Percentiles rank a stretch among this genome's conserved stretches.
Evolutionary conservation across 768 basidiomycete genomes (phyloP).

Genomic region (Xerocomellus amylosporus): DNA sequence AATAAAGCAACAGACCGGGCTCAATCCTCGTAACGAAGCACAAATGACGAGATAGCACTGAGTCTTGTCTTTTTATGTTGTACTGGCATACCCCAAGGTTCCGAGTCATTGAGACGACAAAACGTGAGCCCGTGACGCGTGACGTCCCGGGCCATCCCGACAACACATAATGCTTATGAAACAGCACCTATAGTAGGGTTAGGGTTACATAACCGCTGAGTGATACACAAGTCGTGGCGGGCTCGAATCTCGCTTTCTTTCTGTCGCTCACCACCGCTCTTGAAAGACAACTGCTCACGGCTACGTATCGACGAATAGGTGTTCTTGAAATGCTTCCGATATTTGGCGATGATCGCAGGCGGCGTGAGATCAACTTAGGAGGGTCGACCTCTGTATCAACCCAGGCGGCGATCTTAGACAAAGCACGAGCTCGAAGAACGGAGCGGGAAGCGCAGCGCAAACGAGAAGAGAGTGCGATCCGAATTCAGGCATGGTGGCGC

Average conservation of each 20-base stretch:
- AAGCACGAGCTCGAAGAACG: slow-evolving; percentile 57
- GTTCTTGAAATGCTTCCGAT: slow-evolving; percentile 37
- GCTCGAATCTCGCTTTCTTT: background rate
- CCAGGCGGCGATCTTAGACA: slow-evolving; percentile 55
- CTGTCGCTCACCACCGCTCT: background rate
- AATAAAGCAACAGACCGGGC: too few species aligned
- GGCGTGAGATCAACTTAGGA: slow-evolving; percentile 74
- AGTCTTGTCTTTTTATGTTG: too few species aligned
- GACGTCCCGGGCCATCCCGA: too few species aligned
- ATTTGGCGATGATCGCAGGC: slow-evolving; percentile 49
- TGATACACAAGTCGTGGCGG: background rate
- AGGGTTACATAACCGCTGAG: slow-evolving; percentile 17
- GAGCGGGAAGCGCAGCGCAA: slow-evolving; percentile 56
- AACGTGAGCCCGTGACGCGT: too few species aligned
- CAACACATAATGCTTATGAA: background rate
- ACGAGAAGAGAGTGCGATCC: slow-evolving; percentile 54
- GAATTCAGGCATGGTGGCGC: slow-evolving; percentile 72
- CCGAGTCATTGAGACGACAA: too few species aligned
- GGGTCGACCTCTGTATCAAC: slow-evolving; percentile 53
- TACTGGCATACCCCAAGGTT: too few species aligned
- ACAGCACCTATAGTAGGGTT: slow-evolving; percentile 10
- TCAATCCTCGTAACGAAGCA: too few species aligned
- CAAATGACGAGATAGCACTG: too few species aligned
- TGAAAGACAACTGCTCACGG: background rate
- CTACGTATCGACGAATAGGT: background rate